phyloP scores from a whole-genome alignment of 345 rosid species.

The Viola odorata region DNA sequence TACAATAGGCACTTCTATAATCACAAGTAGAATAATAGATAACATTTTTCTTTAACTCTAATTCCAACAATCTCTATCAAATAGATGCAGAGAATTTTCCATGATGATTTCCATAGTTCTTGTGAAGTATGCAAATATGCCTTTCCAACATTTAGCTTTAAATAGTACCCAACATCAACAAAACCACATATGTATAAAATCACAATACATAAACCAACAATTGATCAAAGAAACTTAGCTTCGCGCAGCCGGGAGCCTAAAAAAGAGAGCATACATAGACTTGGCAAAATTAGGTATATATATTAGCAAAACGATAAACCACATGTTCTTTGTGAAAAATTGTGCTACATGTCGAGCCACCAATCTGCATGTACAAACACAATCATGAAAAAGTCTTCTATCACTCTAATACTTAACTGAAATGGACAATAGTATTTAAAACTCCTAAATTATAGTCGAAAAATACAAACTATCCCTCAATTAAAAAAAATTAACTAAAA shows the following conservation, averaged over 20 bases:
- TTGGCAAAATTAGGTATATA: constrained; percentile 71
- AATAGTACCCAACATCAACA: too few relatives aligned
- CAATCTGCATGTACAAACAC: constrained; percentile 48
- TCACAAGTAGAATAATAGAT: too few relatives aligned
- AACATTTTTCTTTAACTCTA: too few relatives aligned
- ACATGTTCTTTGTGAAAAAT: constrained; percentile 60
- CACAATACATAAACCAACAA: background rate
- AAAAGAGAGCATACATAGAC: constrained; percentile 63
- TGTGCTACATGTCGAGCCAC: constrained; percentile 85
- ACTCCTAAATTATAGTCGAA: too few relatives aligned
- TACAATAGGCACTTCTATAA: too few relatives aligned
- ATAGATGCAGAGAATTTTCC: too few relatives aligned
- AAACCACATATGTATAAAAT: background rate
- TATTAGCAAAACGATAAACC: constrained; percentile 65
- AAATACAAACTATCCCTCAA: too few relatives aligned
- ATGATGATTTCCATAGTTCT: too few relatives aligned
- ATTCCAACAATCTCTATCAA: too few relatives aligned
- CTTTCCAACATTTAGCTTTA: background rate
- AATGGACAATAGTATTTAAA: too few relatives aligned
- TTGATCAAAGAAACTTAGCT: constrained; percentile 49
- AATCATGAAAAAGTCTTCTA: constrained; percentile 1
- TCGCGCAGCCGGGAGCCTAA: constrained; percentile 88
- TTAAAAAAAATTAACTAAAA: too few relatives aligned
- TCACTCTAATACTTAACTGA: too few relatives aligned
- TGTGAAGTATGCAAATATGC: background rate